Conservation (phyloP, 495 filamentous ascomycete species). For the Aspergillus funiculosus region DNA sequence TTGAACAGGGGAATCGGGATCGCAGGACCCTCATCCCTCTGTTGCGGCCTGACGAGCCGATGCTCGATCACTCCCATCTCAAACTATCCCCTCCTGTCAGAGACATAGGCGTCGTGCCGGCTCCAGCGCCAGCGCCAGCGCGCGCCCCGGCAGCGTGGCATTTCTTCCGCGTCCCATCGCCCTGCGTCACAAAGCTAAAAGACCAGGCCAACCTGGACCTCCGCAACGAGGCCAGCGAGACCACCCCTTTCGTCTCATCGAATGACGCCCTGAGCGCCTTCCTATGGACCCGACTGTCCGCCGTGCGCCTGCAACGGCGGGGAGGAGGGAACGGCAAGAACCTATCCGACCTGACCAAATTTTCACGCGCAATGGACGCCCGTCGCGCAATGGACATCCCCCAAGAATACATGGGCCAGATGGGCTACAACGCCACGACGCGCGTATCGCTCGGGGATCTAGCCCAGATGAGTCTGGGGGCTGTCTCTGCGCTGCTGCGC, state of each 20-base stretch:
- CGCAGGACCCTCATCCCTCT: slow-evolving; percentile 25
- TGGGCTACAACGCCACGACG: slow-evolving; percentile 20
- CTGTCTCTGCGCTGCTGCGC: slow-evolving; percentile 25
- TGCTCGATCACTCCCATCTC: slow-evolving; percentile 27
- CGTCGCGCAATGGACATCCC: slow-evolving; percentile 24
- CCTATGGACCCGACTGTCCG: slow-evolving; percentile 32
- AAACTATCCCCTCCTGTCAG: neutral
- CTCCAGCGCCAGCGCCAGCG: neutral
- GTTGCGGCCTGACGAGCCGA: slow-evolving; percentile 19
- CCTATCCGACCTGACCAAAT: slow-evolving; percentile 13
- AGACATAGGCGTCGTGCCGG: neutral
- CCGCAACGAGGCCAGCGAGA: neutral
- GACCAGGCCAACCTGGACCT: neutral
- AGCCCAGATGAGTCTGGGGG: slow-evolving; percentile 16
- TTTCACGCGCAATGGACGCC: slow-evolving; percentile 27
- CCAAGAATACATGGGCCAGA: slow-evolving; percentile 28
- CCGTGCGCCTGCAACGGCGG: slow-evolving; percentile 8
- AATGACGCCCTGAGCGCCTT: slow-evolving; percentile 47
- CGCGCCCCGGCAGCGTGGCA: neutral
- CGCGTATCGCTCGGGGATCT: slow-evolving; percentile 22
- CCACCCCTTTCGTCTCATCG: slow-evolving; percentile 36
- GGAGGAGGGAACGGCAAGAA: slow-evolving; percentile 1
- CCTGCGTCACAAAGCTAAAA: neutral
- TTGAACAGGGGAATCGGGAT: slow-evolving; percentile 28
- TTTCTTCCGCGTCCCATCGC: neutral